phyloP scores from a whole-genome alignment of 2,329 filamentous ascomycete genomes.

The Stachybotrys chartarum region DNA sequence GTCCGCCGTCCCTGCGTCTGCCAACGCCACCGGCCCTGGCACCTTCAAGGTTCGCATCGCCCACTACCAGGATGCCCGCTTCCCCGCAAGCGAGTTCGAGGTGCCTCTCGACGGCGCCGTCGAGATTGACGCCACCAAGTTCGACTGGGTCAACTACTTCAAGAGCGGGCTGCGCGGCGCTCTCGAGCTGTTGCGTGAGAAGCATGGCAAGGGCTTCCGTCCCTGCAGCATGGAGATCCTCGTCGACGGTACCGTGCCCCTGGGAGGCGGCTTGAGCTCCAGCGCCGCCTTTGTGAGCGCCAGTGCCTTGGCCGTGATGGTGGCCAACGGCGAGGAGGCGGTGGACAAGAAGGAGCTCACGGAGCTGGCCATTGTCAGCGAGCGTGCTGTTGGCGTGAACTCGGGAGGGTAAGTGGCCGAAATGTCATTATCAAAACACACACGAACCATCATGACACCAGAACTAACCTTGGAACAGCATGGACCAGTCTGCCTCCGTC shows the following conservation, averaged over 20 bases:
- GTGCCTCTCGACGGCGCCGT: conserved; percentile 56
- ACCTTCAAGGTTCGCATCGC: conserved; percentile 66
- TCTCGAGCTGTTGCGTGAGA: conserved; percentile 66
- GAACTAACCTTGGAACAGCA: conserved; percentile 44
- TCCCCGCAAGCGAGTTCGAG: conserved; percentile 66
- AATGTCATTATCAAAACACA: not conserved
- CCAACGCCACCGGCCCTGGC: conserved; percentile 38
- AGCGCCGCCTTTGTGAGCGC: conserved; percentile 92
- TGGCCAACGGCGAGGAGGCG: conserved; percentile 68
- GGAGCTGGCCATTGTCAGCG: conserved; percentile 89
- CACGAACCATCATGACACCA: not conserved
- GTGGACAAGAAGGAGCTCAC: conserved; percentile 90
- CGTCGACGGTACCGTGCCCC: conserved; percentile 86
- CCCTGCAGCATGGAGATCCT: conserved; percentile 76
- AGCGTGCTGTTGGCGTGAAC: conserved; percentile 91
- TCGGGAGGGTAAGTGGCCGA: conserved; percentile 66
- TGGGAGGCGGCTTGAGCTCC: conserved; percentile 85
- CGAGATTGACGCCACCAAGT: conserved; percentile 76
- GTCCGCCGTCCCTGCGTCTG: conserved; percentile 41
- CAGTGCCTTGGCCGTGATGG: conserved; percentile 80
- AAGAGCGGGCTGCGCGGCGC: conserved; percentile 84
- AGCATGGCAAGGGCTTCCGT: conserved; percentile 51
- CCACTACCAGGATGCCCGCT: conserved; percentile 72
- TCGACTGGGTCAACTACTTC: conserved; percentile 99
- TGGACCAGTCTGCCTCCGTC: conserved; percentile 96